These are phyloP conservation scores for Fagopyrum esculentum DNA, from an alignment of 148 eudicot species.

Conservation along the genomic window DNA sequence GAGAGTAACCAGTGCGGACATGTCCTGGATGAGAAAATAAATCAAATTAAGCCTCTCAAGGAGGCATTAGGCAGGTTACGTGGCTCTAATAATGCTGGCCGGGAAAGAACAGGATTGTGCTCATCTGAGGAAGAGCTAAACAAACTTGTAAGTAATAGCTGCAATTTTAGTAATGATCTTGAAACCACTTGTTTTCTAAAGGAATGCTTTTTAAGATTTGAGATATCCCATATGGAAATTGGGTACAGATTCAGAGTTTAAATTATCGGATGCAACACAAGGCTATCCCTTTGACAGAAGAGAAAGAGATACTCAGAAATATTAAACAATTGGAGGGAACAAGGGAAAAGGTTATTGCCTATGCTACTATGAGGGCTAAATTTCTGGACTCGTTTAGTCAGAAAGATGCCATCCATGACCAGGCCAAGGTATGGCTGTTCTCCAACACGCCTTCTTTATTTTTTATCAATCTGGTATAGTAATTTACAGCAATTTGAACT, in stretches of 20 bases:
- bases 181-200: not conserved
- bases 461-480: not conserved
- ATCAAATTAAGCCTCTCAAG: constrained; percentile 79
- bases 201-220: not conserved
- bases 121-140: constrained; percentile 88
- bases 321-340: constrained; percentile 68
- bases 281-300: constrained; percentile 60
- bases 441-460: not conserved
- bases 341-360: constrained; percentile 62
- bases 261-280: constrained; percentile 75
- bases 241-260: constrained; percentile 52
- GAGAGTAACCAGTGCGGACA: constrained; percentile 48
- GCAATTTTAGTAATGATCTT: not conserved
- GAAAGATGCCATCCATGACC: constrained; percentile 65
- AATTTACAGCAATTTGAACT: not conserved
- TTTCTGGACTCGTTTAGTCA: constrained; percentile 70
- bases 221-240: not conserved
- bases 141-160: constrained; percentile 39
- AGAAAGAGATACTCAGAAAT: constrained; percentile 68
- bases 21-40: constrained; percentile 60
- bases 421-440: constrained; percentile 64
- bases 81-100: constrained; percentile 28
- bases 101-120: constrained; percentile 50
- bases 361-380: constrained; percentile 62
- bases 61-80: constrained; percentile 75